Conservation (phyloP, 495 filamentous ascomycete species). For the Daldinia concentrica region DNA sequence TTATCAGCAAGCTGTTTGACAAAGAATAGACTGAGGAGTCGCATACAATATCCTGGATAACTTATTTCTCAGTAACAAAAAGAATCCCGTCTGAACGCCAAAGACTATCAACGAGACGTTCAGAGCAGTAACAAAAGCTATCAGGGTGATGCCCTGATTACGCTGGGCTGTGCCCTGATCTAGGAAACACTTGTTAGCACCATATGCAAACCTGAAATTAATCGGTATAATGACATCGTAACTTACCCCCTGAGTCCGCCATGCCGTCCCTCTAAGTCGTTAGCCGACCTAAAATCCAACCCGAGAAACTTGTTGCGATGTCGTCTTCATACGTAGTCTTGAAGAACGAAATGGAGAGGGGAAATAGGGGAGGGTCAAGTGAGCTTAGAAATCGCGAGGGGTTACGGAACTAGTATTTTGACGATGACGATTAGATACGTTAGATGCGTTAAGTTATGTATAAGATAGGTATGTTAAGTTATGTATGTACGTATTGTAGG, state of each 20-base stretch:
- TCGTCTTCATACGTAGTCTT: slow-evolving; percentile 17
- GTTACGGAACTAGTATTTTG: background rate
- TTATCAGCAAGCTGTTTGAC: background rate
- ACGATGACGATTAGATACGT: slow-evolving; percentile 15
- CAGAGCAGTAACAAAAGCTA: slow-evolving; percentile 80
- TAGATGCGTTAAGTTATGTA: too few relatives aligned
- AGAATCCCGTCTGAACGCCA: slow-evolving; percentile 77
- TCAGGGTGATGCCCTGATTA: slow-evolving; percentile 63
- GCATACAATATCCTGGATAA: slow-evolving; percentile 82
- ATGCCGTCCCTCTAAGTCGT: slow-evolving; percentile 25
- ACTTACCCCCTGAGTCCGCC: slow-evolving; percentile 39
- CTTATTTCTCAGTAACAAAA: slow-evolving; percentile 79
- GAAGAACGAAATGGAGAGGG: background rate
- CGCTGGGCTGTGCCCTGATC: slow-evolving; percentile 51
- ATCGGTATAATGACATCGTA: slow-evolving; percentile 5
- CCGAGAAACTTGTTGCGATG: slow-evolving; percentile 7
- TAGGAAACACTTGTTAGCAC: slow-evolving; percentile 13
- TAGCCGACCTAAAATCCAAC: slow-evolving; percentile 20
- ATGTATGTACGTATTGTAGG: slow-evolving; percentile 2
- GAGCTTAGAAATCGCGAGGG: slow-evolving; percentile 2
- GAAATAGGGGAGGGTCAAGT: slow-evolving; percentile 3
- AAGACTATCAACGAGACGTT: slow-evolving; percentile 77
- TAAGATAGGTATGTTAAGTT: background rate
- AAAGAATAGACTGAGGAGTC: background rate
- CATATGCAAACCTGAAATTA: background rate